phyloP scores from a whole-genome alignment of 306 rosid genomes.

The Rubus parviflorus region DNA sequence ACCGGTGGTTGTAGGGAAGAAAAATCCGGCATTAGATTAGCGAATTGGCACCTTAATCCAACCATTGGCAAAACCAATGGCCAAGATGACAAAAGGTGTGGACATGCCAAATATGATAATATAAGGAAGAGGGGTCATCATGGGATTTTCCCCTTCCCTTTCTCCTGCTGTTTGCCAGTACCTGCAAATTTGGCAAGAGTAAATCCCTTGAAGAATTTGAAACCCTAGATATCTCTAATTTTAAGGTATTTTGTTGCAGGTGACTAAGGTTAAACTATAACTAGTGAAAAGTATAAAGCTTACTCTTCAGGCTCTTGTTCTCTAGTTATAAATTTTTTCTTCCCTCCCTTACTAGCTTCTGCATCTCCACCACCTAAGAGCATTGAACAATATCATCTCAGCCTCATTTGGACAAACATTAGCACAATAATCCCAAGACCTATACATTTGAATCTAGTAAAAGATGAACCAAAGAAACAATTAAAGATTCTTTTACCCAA shows the following conservation, averaged over 20 bases:
- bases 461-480: neutral
- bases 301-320: slow-evolving; percentile 95
- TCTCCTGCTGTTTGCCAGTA: slow-evolving; percentile 99
- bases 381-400: slow-evolving; percentile 26
- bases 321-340: slow-evolving; percentile 85
- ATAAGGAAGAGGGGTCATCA: slow-evolving; percentile 95
- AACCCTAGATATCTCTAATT: neutral
- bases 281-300: slow-evolving; percentile 4
- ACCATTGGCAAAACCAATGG: slow-evolving; percentile 97
- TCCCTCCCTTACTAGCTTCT: slow-evolving; percentile 58
- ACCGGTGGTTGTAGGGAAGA: neutral
- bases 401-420: slow-evolving; percentile 11
- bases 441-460: neutral
- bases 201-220: neutral
- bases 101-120: slow-evolving; percentile 96
- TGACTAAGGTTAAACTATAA: neutral
- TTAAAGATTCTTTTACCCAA: slow-evolving; percentile 41
- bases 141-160: slow-evolving; percentile 96
- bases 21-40: slow-evolving; percentile 26
- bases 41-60: slow-evolving; percentile 92
- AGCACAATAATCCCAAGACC: neutral
- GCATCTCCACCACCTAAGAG: slow-evolving; percentile 73
- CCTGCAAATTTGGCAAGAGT: slow-evolving; percentile 36
- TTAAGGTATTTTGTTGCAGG: neutral
- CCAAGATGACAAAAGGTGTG: slow-evolving; percentile 95